Evolutionary conservation across 441 rosid species (phyloP).

Genomic region (Gossypium gossypioides): DNA sequence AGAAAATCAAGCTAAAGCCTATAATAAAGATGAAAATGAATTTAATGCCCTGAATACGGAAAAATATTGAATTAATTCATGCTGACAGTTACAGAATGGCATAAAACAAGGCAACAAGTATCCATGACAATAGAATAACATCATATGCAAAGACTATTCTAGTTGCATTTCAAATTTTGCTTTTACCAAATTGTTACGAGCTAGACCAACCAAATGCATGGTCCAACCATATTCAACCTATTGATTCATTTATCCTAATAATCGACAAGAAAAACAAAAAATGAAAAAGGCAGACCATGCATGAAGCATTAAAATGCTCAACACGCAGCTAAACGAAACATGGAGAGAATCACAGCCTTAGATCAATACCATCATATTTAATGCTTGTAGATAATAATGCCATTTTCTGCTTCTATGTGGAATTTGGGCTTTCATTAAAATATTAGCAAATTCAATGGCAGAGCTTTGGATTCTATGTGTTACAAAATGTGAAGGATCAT

Average conservation of each 20-base stretch:
- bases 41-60: slow-evolving; percentile 1
- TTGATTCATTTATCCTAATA: background rate
- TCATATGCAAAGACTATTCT: background rate
- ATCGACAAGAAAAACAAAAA: background rate
- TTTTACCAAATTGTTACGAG: background rate
- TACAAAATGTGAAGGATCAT: slow-evolving; percentile 89
- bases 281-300: background rate
- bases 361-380: slow-evolving; percentile 55
- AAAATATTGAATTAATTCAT: background rate
- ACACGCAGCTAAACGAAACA: background rate
- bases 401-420: slow-evolving; percentile 35
- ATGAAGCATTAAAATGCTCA: background rate
- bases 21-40: background rate
- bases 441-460: slow-evolving; percentile 50
- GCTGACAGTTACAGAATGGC: slow-evolving; percentile 3
- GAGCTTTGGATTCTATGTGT: slow-evolving; percentile 86
- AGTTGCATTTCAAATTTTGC: background rate
- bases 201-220: background rate
- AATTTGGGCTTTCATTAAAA: slow-evolving; percentile 41
- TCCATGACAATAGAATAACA: background rate
- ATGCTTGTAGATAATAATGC: slow-evolving; percentile 38
- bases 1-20: background rate
- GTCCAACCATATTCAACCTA: background rate
- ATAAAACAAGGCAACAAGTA: background rate
- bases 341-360: slow-evolving; percentile 13